Base-by-base conservation (phyloP, 495 filamentous ascomycete species). In the Hypoxylon lienhwacheense region DNA sequence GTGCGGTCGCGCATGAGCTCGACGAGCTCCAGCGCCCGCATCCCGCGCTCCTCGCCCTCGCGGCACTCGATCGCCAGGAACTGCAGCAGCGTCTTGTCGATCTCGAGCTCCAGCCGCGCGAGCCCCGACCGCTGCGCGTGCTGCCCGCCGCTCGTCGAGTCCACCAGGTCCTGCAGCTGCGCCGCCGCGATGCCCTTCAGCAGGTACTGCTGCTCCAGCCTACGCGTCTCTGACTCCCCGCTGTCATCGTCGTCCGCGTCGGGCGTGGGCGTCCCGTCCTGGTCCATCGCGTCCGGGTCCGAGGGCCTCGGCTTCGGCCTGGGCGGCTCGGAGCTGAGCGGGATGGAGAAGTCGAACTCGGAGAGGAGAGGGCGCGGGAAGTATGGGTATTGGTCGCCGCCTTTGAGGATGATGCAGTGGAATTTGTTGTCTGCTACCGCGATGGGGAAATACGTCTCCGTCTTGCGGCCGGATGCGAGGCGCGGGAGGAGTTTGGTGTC, bases 371-470 rank as follows among this genome's bases (percentile, higher is more conserved):
- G 91, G 4, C 90, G 85, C 0, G 93, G 93, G 74, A 97, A 97
- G 75, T 96, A 96, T 2, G 93, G 93, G 66, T 97, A 83, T 64
- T 86, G 79, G 63, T 98, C 95, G 8, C 85, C 87, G 47, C 93
- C 93, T 66, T 98, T 97, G 59, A 98, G 85, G 59, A 98, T 97
- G 70, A 97, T 96, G 71, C 95, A 97, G 74, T 97, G 91, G 70
- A 98, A 98, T 64, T 88, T 95, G 57, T 85, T 79, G 56, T 91
- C 83, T 11, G 91, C 90, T 1, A 97, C 91, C 7, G 92, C 93
- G 24, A 98, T 89, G 0, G 93, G 95, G 84, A 90, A 98, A 70
- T 98, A 98, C 0, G 77, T 81, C 68, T 98, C 93, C 55, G 87
- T 83, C 65, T 95, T 96, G 35, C 82, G 82, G 26, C 95, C 93